Percentiles rank a stretch among this genome's conserved stretches.
Conservation (phyloP, 2,329 filamentous ascomycete species). For the Dactylonectria estremocensis region DNA sequence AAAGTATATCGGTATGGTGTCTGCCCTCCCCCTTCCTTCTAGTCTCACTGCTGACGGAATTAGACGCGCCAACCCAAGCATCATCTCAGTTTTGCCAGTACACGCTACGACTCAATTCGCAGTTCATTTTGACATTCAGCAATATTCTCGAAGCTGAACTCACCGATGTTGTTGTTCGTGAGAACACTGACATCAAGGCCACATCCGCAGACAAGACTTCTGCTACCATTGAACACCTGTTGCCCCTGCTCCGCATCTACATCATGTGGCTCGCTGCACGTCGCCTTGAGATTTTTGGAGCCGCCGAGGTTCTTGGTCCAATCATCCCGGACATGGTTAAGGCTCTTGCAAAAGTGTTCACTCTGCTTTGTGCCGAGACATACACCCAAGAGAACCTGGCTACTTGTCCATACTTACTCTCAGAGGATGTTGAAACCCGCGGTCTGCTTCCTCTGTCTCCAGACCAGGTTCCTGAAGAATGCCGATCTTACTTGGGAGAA, state of each 20-base stretch:
- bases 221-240: conserved; percentile 58
- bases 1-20: conserved; percentile 53
- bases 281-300: conserved; percentile 62
- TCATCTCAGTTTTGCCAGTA: conserved; percentile 71
- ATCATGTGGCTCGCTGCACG: conserved; percentile 68
- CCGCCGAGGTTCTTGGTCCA: conserved; percentile 61
- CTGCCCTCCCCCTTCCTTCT: neutral
- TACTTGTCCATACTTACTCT: conserved; percentile 64
- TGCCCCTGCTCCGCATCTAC: conserved; percentile 69
- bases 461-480: conserved; percentile 56
- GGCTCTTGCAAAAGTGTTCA: conserved; percentile 63
- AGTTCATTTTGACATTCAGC: conserved; percentile 81
- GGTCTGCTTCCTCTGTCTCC: conserved; percentile 61
- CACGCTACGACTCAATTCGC: conserved; percentile 83
- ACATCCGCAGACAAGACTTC: conserved; percentile 52
- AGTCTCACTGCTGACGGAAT: conserved; percentile 35
- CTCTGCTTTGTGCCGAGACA: conserved; percentile 62
- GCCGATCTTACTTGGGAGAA: conserved; percentile 56
- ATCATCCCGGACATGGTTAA: conserved; percentile 64
- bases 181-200: conserved; percentile 43
- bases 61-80: conserved; percentile 63
- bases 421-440: conserved; percentile 65
- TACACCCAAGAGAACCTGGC: conserved; percentile 57
- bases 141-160: conserved; percentile 80
- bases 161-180: conserved; percentile 60